Conservation (phyloP, 1,284 basidiomycete species). For the Naganishia liquefaciens region DNA sequence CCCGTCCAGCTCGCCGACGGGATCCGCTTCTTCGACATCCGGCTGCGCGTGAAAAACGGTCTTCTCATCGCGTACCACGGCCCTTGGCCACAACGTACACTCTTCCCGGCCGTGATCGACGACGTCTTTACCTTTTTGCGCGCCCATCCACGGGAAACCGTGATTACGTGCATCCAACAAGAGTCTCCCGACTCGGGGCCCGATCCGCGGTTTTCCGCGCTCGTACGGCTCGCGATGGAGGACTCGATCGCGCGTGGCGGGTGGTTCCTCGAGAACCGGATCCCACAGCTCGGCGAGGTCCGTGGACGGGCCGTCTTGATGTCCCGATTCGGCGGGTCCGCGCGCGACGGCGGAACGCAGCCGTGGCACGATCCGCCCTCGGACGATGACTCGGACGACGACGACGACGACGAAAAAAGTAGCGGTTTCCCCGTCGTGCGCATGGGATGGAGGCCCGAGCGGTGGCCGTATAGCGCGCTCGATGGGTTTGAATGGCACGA, state of each 20-base stretch:
- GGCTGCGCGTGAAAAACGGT: slow-evolving; percentile 67
- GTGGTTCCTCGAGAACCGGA: slow-evolving; percentile 76
- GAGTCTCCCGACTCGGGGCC: slow-evolving; percentile 56
- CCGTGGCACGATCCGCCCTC: slow-evolving; percentile 13
- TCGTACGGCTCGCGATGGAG: slow-evolving; percentile 68
- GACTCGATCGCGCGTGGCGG: slow-evolving; percentile 60
- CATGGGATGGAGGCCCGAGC: slow-evolving; percentile 62
- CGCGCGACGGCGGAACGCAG: slow-evolving; percentile 41
- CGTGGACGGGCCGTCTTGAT: slow-evolving; percentile 78
- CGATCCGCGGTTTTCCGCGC: slow-evolving; percentile 61
- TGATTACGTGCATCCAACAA: slow-evolving; percentile 83
- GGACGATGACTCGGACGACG: not conserved
- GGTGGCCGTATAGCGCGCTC: slow-evolving; percentile 76
- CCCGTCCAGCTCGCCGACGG: slow-evolving; percentile 49
- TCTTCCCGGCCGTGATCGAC: slow-evolving; percentile 66
- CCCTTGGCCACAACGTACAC: slow-evolving; percentile 65
- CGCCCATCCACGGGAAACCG: slow-evolving; percentile 64
- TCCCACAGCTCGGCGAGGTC: slow-evolving; percentile 76
- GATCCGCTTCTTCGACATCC: slow-evolving; percentile 76
- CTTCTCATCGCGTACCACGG: slow-evolving; percentile 72
- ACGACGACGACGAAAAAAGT: not conserved
- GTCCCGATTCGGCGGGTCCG: slow-evolving; percentile 73
- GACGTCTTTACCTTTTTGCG: slow-evolving; percentile 67
- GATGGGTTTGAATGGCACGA: slow-evolving; percentile 70
- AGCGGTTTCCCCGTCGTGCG: slow-evolving; percentile 44